Evolutionary conservation across 192 early-diverging fungal genomes (phyloP).

Genomic region (Gryganskiella cystojenkinii): DNA sequence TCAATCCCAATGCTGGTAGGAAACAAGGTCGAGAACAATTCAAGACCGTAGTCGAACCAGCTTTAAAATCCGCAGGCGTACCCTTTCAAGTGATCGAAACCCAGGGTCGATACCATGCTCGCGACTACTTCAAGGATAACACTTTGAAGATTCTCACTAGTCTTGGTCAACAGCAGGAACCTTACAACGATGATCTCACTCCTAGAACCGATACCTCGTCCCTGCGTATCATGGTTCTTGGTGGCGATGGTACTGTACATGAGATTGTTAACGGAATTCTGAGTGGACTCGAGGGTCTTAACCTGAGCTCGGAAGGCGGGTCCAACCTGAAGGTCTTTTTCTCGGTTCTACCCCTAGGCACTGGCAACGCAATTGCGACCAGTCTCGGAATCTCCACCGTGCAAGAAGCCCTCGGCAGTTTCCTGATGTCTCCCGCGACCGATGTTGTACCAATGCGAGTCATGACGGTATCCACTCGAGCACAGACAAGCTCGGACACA

Average conservation of each 20-base stretch:
- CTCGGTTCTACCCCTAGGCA: constrained; percentile 54
- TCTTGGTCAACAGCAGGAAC: constrained; percentile 6
- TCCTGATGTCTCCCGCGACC: constrained; percentile 17
- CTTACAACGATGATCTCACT: background rate
- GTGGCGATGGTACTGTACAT: constrained; percentile 63
- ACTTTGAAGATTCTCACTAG: constrained; percentile 18
- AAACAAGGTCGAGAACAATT: constrained; percentile 17
- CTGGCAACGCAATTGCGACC: constrained; percentile 60
- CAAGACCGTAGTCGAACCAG: constrained; percentile 39
- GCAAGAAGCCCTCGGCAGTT: constrained; percentile 45
- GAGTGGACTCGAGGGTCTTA: constrained; percentile 9
- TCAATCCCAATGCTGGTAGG: constrained; percentile 51
- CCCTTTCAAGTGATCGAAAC: constrained; percentile 28
- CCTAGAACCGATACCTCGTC: background rate
- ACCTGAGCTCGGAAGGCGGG: background rate
- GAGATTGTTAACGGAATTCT: constrained; percentile 60
- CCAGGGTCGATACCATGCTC: constrained; percentile 9
- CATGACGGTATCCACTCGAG: constrained; percentile 45
- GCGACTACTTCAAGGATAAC: constrained; percentile 18
- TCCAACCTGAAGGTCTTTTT: constrained; percentile 26
- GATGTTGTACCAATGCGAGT: constrained; percentile 30
- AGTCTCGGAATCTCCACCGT: constrained; percentile 44
- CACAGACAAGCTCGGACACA: background rate
- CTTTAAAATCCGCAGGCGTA: constrained; percentile 22
- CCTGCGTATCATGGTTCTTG: constrained; percentile 52